These are phyloP conservation scores for Fistulinella staudtii DNA, from an alignment of 1,284 basidiomycete species.

Conservation along the genomic window DNA sequence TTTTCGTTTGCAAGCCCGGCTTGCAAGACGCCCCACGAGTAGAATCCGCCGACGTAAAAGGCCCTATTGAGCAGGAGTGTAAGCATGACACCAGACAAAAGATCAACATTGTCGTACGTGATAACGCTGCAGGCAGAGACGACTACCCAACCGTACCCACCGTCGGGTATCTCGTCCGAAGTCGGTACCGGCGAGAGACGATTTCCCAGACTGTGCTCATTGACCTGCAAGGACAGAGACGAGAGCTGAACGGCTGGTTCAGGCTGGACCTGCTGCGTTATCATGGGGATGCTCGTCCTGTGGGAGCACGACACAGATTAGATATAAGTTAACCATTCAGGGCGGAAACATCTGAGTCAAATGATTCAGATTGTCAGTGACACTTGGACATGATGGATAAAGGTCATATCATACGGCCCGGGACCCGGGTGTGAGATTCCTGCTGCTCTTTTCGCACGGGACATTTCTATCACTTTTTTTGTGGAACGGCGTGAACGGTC, in stretches of 20 bases:
- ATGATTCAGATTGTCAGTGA: no score
- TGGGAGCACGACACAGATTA: no score
- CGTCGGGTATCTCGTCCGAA: slow-evolving; percentile 16
- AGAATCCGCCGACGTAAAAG: slow-evolving; percentile 23
- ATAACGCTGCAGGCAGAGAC: slow-evolving; percentile 21
- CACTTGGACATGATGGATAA: no score
- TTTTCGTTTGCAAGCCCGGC: slow-evolving; percentile 24
- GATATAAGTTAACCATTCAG: no score
- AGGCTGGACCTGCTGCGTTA: not conserved
- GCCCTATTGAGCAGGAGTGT: slow-evolving; percentile 12
- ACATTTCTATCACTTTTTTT: no score
- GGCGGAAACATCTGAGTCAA: no score
- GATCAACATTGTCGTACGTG: no score
- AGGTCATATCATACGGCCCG: no score
- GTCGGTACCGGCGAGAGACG: not conserved
- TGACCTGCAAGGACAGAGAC: not conserved
- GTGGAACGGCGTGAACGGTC: no score
- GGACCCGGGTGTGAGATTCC: no score
- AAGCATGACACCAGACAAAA: no score
- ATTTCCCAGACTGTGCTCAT: not conserved
- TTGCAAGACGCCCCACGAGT: slow-evolving; percentile 34
- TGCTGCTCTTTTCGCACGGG: no score
- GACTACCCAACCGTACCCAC: slow-evolving; percentile 24
- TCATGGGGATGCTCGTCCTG: not conserved
- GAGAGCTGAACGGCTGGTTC: not conserved